Percentiles rank a stretch among this genome's conserved stretches.
These are phyloP conservation scores for Fraxinus ornus DNA, from an alignment of 305 asterid genomes.

Conservation along the genomic window DNA sequence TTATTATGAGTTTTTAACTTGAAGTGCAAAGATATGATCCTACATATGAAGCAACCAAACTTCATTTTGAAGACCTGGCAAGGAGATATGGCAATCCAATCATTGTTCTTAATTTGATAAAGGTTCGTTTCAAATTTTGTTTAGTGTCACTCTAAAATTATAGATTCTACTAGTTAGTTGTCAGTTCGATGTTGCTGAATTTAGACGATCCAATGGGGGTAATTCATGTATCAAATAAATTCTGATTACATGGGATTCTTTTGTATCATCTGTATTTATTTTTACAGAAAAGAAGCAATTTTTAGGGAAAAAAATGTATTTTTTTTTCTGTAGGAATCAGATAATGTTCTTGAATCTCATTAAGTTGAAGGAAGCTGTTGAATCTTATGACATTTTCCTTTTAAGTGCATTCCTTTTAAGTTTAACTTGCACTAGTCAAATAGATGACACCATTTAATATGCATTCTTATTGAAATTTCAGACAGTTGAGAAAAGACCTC, in stretches of 20 bases:
- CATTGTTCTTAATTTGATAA: constrained; percentile 89
- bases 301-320: background rate
- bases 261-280: background rate
- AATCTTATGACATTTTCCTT: constrained; percentile 2
- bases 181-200: background rate
- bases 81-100: constrained; percentile 93
- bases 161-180: background rate
- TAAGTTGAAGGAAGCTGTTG: constrained; percentile 10
- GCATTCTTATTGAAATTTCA: constrained; percentile 30
- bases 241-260: background rate
- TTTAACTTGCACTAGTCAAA: background rate
- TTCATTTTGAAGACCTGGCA: constrained; percentile 90
- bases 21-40: constrained; percentile 99
- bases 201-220: background rate
- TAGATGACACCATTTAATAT: background rate
- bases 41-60: constrained; percentile 91
- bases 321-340: background rate
- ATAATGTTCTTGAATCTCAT: background rate
- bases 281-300: background rate
- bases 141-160: background rate
- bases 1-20: constrained; percentile 25
- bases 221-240: background rate
- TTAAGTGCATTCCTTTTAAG: background rate
- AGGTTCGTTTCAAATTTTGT: constrained; percentile 51
- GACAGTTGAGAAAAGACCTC: constrained; percentile 98